Evolutionary conservation across 805 yeast genomes (phyloP), one percentile per base, ranked within the genome.

Genomic region (Yarrowia hollandica): DNA sequence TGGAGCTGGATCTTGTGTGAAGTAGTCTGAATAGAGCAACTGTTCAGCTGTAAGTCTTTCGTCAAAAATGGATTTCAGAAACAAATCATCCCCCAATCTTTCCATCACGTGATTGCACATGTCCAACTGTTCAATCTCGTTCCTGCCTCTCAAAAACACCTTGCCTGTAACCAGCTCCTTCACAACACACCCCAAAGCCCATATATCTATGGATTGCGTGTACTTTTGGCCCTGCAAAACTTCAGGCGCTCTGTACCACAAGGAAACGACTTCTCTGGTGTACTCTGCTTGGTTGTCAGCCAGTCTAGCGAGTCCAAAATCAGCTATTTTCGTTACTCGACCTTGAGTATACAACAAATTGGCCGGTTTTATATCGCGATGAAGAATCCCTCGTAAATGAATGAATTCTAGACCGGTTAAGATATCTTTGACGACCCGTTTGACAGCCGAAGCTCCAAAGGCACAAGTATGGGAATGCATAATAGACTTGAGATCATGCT

Each of bases 301-400:
- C 65, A 84, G 87, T 0, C 97, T 88, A 1, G 98, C 96, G 10
- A 92, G 97, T 1, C 98, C 98, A 72, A 92, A 92, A 71, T 92
- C 99, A 1, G 97, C 97, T 50, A 92, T 78, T 66, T 92, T 94
- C 12, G 90, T 92, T 9, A 80, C 84, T 2, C 95, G 91, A 11
- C 77, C 72, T 1, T 79, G 79, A 16, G 89, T 84, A 15, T 91
- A 70, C 30, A 92, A 73, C 21, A 92, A 82, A 69, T 92, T 92
- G 0, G 97, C 98, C 1, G 97, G 96, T 69, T 91, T 92, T 57
- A 92, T 88, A 70, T 92, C 98, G 62, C 98, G 74, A 69, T 92
- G 99, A 39, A 92, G 91, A 66, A 74, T 85, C 9, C 90, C 89
- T 62, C 78, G 83, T 4, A 72, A 71, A 66, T 86, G 97, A 68